A percentile compares a stretch with the other conserved stretches of the same genome.
These are phyloP conservation scores for Chrysanthemum seticuspe DNA, from an alignment of 129 eudicot species.

Conservation along the genomic window DNA sequence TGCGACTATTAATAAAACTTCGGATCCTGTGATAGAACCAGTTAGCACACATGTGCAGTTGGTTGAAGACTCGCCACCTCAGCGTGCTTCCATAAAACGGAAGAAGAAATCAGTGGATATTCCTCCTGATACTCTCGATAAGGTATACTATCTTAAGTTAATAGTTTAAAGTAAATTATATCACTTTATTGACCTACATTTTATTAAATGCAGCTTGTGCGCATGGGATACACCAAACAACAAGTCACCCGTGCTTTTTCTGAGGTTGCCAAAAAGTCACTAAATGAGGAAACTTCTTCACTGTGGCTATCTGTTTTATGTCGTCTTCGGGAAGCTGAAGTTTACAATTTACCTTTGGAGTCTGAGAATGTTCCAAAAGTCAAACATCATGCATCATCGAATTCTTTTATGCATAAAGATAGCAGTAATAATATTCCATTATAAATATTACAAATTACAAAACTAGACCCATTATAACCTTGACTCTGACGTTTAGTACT, in stretches of 20 bases:
- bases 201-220: conserved; percentile 43
- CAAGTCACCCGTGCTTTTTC: conserved; percentile 51
- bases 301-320: conserved; percentile 84
- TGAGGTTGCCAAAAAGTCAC: conserved; percentile 50
- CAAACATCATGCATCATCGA: conserved; percentile 32
- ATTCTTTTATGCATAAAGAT: conserved; percentile 27
- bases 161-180: too few relatives aligned
- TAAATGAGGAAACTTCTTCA: conserved; percentile 46
- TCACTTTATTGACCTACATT: background rate
- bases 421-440: conserved; percentile 27
- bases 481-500: conserved; percentile 12
- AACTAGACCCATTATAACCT: background rate
- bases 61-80: conserved; percentile 29
- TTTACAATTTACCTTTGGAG: conserved; percentile 44
- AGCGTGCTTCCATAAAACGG: conserved; percentile 28
- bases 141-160: conserved; percentile 41
- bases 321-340: conserved; percentile 62
- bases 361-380: conserved; percentile 28
- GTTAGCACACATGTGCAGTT: conserved; percentile 25
- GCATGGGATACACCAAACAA: conserved; percentile 66
- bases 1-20: conserved; percentile 14
- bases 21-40: conserved; percentile 32
- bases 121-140: conserved; percentile 68
- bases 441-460: background rate
- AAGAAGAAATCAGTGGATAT: conserved; percentile 41